Evolutionary conservation across 2,329 filamentous ascomycete genomes (phyloP), one percentile per base, ranked within the genome.

Genomic region (Immersiporthe knoxdaviesiana): DNA sequence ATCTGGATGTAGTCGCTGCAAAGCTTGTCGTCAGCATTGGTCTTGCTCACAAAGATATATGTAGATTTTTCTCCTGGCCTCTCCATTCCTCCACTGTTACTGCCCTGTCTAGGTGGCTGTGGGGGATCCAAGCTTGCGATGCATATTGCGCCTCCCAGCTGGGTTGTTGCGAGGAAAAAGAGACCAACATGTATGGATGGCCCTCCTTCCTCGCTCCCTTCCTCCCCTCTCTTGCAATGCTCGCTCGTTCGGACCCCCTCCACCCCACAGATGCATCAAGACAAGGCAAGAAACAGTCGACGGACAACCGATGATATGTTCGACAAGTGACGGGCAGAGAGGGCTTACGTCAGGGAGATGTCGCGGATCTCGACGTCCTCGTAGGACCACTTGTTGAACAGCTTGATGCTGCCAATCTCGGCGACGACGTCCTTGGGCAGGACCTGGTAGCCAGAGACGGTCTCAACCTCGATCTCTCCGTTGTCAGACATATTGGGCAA

Each of bases 311-410:
- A 44, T 30, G 24, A 6, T 35, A 6, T 35, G 2, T 18, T 21
- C 61, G 59, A 52, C 54, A 12, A 12, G 54, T 70, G 47, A 32
- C 41, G 30, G n/a, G 65, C 37, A 35, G 21, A n/a, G 12, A 18
- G 35, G 47, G 47, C 93, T 87, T 97, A 99, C 96, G 95, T 98
- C 87, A 99, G 89, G 80, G 96, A 99, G 87, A 99, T 98, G 84
- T 99, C 96, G 84, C 95, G 91, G 85, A 99, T 96, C 90, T 99
- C 96, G 81, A 99, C 95, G 91, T 98, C 93, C 83, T 96, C 96
- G 87, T 98, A 99, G 86, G 85, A 85, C 85, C 94, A 97, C 87
- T 97, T 97, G 91, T 96, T 97, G 90, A 97, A 97, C 79, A 97
- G 90, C 91, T 97, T 97, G 84, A 96, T 88, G 85, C 88, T 91